A percentile compares a stretch with the other conserved stretches of the same genome.
These are phyloP conservation scores for Ceratocystis alfenasii DNA, from an alignment of 2,329 filamentous ascomycete species.

Conservation along the genomic window DNA sequence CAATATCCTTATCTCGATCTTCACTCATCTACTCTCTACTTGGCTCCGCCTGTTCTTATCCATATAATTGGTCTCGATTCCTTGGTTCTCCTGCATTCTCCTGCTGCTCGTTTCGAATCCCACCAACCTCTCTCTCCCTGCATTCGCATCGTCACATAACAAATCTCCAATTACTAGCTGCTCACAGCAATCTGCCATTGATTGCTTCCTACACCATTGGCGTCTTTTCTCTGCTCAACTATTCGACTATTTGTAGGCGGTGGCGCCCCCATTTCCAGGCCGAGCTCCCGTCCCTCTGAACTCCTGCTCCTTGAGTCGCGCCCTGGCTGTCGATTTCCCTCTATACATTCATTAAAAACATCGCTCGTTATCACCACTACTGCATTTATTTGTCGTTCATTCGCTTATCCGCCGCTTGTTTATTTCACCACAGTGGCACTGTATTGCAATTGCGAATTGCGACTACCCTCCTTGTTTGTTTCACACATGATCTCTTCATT, in stretches of 20 bases:
- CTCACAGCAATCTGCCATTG: neutral
- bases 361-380: conserved; percentile 7
- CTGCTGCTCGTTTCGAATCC: conserved; percentile 5
- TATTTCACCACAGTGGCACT: neutral
- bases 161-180: neutral
- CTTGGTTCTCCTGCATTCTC: conserved; percentile 2
- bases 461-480: neutral
- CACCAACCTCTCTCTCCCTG: neutral
- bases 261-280: neutral
- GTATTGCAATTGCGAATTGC: neutral
- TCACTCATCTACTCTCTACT: neutral
- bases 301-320: conserved; percentile 1
- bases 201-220: neutral
- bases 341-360: neutral
- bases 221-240: neutral
- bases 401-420: neutral
- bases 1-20: neutral
- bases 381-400: neutral
- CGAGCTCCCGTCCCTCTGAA: neutral
- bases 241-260: conserved; percentile 1
- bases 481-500: neutral
- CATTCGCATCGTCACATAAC: conserved; percentile 2
- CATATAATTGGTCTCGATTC: neutral
- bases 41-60: neutral
- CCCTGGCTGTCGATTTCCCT: neutral